These are phyloP conservation scores for Neurospora sp. DNA, from an alignment of 2,329 filamentous ascomycete species.

Conservation along the genomic window DNA sequence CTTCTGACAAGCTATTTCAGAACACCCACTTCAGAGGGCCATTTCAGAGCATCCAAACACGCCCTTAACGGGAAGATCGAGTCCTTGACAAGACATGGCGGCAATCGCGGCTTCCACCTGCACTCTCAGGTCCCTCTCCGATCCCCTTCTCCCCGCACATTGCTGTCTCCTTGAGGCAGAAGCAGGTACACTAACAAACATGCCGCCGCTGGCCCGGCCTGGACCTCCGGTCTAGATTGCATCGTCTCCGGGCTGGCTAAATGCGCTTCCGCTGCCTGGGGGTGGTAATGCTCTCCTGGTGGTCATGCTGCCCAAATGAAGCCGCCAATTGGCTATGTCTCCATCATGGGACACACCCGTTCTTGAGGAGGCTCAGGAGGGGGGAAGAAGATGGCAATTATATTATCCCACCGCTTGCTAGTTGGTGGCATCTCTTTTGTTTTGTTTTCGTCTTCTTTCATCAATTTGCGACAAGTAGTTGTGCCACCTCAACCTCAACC, in stretches of 20 bases:
- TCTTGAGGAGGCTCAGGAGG: neutral
- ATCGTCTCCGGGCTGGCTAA: neutral
- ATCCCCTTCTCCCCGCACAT: neutral
- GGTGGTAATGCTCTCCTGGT: neutral
- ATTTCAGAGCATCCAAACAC: too few species aligned
- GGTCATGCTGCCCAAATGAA: neutral
- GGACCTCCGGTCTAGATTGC: neutral
- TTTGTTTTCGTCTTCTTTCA: neutral
- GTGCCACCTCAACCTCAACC: neutral
- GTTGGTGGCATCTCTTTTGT: neutral
- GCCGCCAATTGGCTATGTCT: neutral
- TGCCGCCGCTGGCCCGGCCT: neutral
- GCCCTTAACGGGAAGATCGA: neutral
- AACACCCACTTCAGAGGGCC: too few species aligned
- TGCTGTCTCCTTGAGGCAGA: neutral
- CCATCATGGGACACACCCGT: neutral
- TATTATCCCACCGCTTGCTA: neutral
- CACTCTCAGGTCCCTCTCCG: neutral
- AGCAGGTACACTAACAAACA: neutral
- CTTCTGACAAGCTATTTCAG: too few species aligned
- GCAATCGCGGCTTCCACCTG: neutral
- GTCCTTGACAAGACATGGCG: neutral
- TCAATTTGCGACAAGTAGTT: neutral
- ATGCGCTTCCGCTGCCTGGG: neutral
- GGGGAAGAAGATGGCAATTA: neutral